A percentile compares a stretch with the other conserved stretches of the same genome.
phyloP scores from a whole-genome alignment of 805 yeast species.

The Ogataea trehalophila region DNA sequence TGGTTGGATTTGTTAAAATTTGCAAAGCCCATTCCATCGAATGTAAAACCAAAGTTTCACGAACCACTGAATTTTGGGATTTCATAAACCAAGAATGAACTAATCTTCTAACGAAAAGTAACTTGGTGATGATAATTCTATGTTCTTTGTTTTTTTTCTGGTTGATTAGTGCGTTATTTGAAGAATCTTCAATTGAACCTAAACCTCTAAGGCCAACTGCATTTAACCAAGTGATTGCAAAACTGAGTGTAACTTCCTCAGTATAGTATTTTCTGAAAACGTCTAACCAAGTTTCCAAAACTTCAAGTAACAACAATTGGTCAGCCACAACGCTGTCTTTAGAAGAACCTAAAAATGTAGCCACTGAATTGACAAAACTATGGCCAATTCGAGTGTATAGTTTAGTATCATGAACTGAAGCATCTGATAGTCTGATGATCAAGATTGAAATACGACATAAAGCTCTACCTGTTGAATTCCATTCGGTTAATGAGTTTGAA shows the following conservation, averaged over 20 bases:
- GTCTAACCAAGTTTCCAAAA: constrained; percentile 50
- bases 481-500: constrained; percentile 43
- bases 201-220: constrained; percentile 55
- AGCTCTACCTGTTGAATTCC: constrained; percentile 63
- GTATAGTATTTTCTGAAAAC: constrained; percentile 37
- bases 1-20: constrained; percentile 43
- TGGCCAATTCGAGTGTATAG: constrained; percentile 20
- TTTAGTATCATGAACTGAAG: constrained; percentile 4
- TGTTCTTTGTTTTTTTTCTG: constrained; percentile 47
- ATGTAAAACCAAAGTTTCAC: constrained; percentile 39
- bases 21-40: constrained; percentile 55
- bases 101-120: constrained; percentile 55
- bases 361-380: constrained; percentile 30
- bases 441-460: constrained; percentile 55
- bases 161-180: constrained; percentile 24
- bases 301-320: constrained; percentile 59
- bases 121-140: constrained; percentile 49
- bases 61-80: constrained; percentile 18
- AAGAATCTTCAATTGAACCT: constrained; percentile 35
- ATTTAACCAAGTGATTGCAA: constrained; percentile 43
- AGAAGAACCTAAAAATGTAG: constrained; percentile 42
- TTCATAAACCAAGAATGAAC: constrained; percentile 36
- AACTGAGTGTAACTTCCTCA: constrained; percentile 35
- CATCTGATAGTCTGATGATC: constrained; percentile 39
- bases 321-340: constrained; percentile 49